Evolutionary conservation across 495 filamentous ascomycete species (phyloP).

Genomic region (Aspergillus cavernicola): DNA sequence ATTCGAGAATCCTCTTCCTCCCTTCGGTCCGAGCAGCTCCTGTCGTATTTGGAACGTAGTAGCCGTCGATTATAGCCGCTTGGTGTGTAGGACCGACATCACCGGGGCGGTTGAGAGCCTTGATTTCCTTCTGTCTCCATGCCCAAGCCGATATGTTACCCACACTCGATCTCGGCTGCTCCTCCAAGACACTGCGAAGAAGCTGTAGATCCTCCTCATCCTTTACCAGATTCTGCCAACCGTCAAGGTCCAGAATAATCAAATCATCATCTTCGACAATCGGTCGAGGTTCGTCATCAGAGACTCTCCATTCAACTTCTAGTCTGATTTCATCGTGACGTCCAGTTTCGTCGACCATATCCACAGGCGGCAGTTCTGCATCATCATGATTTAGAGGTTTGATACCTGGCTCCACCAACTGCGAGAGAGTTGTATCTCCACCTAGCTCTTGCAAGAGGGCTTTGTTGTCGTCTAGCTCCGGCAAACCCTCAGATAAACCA

Average conservation of each 20-base stretch:
- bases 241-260: constrained; percentile 68
- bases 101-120: constrained; percentile 66
- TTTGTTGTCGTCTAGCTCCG: background rate
- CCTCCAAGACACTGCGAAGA: constrained; percentile 48
- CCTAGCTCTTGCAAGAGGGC: background rate
- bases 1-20: constrained; percentile 87
- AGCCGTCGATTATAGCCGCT: constrained; percentile 69
- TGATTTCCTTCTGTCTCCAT: constrained; percentile 87
- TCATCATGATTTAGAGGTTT: background rate
- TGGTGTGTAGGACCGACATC: constrained; percentile 49
- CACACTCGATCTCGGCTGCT: constrained; percentile 48
- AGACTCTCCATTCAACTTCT: constrained; percentile 58
- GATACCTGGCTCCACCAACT: background rate
- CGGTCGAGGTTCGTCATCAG: constrained; percentile 55
- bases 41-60: constrained; percentile 81
- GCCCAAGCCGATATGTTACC: constrained; percentile 74
- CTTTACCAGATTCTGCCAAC: constrained; percentile 72
- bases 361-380: background rate
- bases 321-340: constrained; percentile 33
- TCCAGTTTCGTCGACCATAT: constrained; percentile 7
- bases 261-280: constrained; percentile 66
- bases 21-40: constrained; percentile 91
- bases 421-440: background rate
- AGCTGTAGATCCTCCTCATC: constrained; percentile 74
- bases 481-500: background rate